Evolutionary conservation across 768 basidiomycete genomes (phyloP), one percentile per base, ranked within the genome.

Genomic region (Boletus insuetus): DNA sequence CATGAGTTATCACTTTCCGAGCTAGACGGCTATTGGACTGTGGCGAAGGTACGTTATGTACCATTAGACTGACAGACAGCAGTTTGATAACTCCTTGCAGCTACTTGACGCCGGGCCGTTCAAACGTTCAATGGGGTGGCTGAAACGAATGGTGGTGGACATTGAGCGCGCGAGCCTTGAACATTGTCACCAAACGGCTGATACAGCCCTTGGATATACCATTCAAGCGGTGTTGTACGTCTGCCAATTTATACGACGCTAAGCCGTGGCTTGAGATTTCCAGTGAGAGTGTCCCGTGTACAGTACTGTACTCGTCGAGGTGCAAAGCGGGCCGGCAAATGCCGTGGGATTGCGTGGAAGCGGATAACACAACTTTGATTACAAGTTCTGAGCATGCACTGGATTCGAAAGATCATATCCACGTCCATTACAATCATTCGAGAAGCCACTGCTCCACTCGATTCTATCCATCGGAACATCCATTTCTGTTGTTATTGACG

Each of bases 31-130:
- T 26, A 31, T 40, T 35, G 48, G 37, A 34, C 34, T 56, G 58
- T 67, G 66, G 66, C 61, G 24, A 58, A 49, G 53, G 46, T 52
- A 67, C 58, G 59, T 51, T 58, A 35, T 12, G 13, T 11, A 35
- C 34, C 14, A 14, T 6, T 11, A 35, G 34, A 35, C 34, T 14
- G 34, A 12, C 34, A 35, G 38, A 37, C 48, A 16, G 31, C 32
- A 31, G 22, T 40, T 37, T 35, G 43, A 45, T 34, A 29, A 20
- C 42, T 31, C 24, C 14, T 12, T 26, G 34, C 13, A 24, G 50
- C 49, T 29, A 9, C 29, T 29, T 29, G 29, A 29, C 29, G 29
- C 29, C 29, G 29, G 8, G 29, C 29, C n/a, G 8, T 32, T 26
- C 19, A 13, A 29, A 40, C 32, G 9, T 45, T n/a, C n/a, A n/a